phyloP scores from a whole-genome alignment of 176 grass and related monocot genomes.

The Eremochloa ophiuroides region DNA sequence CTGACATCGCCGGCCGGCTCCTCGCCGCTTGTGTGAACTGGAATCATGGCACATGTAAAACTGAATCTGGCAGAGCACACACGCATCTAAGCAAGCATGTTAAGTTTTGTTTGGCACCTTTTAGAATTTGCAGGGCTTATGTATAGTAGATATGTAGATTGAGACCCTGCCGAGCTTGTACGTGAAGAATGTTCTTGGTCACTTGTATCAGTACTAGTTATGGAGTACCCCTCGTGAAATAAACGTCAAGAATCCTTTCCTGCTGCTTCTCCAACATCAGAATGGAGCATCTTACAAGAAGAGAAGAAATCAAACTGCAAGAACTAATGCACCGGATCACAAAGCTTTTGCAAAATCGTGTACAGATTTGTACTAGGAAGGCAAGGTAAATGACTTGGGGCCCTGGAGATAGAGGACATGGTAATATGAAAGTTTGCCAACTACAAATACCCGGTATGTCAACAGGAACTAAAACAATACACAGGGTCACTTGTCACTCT shows the following conservation, averaged over 20 bases:
- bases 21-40: neutral
- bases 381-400: neutral
- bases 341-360: neutral
- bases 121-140: neutral
- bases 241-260: neutral
- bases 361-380: neutral
- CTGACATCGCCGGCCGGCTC: neutral
- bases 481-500: conserved; percentile 7
- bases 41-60: conserved; percentile 3
- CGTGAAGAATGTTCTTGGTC: conserved; percentile 13
- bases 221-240: conserved; percentile 19
- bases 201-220: neutral
- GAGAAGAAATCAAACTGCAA: neutral
- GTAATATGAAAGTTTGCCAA: conserved; percentile 22
- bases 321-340: neutral
- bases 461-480: conserved; percentile 26
- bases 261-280: neutral
- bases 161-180: conserved; percentile 8
- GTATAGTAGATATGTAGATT: neutral
- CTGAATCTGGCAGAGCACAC: neutral
- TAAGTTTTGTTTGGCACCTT: neutral
- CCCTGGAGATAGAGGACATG: neutral
- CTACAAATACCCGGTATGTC: conserved; percentile 24
- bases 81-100: neutral
- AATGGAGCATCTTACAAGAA: neutral